Percentiles rank a stretch among this genome's conserved stretches.
These are phyloP conservation scores for Cercospora zeae-maydis DNA, from an alignment of 2,329 filamentous ascomycete genomes.

Conservation along the genomic window DNA sequence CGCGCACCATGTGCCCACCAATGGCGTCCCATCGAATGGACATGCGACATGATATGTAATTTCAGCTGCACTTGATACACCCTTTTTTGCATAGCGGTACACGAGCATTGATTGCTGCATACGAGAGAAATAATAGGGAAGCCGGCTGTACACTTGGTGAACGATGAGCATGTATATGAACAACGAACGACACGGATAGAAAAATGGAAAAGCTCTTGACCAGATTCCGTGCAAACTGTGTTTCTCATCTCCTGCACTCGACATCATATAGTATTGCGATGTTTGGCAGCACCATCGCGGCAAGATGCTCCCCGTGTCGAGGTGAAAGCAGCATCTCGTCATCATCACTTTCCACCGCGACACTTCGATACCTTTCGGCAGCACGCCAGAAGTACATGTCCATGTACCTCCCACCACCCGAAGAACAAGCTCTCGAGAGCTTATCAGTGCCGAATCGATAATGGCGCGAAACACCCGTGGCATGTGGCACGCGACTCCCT, in stretches of 20 bases:
- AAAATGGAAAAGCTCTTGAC: background rate
- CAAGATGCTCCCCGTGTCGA: background rate
- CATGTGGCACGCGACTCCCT: background rate
- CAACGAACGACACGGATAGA: background rate
- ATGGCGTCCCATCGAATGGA: constrained; percentile 10
- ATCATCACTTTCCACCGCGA: background rate
- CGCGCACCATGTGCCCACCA: constrained; percentile 7
- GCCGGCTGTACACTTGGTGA: background rate
- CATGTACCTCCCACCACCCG: background rate
- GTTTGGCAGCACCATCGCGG: background rate
- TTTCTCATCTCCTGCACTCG: background rate
- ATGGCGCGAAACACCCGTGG: background rate
- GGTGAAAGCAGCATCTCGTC: background rate
- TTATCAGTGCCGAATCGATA: constrained; percentile 6
- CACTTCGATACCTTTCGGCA: background rate
- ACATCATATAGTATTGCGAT: background rate
- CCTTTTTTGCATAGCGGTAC: background rate
- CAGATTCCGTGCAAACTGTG: background rate
- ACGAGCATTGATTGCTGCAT: background rate
- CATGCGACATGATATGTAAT: background rate
- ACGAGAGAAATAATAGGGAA: background rate
- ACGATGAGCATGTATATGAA: background rate
- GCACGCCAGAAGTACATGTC: constrained; percentile 1
- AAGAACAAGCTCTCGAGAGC: constrained; percentile 9
- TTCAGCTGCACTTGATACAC: background rate